Percentiles rank a stretch among this genome's conserved stretches.
Conservation (phyloP, 257 asterid species). For the Nicotiana benthamiana region DNA sequence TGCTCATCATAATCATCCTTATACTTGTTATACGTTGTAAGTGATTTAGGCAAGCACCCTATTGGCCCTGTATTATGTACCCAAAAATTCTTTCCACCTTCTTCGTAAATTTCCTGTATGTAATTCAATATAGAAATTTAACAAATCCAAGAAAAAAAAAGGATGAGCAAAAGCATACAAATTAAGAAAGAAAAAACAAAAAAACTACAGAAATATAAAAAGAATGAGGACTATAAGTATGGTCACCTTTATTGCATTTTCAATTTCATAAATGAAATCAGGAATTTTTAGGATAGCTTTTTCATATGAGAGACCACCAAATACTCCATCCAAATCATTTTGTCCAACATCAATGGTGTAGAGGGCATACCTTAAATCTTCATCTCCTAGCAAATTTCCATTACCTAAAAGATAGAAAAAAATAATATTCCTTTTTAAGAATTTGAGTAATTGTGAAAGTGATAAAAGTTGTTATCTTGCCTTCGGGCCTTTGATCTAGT, state of each 20-base stretch:
- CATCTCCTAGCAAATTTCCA: slow-evolving; percentile 20
- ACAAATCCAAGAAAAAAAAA: neutral
- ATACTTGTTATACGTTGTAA: slow-evolving; percentile 13
- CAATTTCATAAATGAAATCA: slow-evolving; percentile 30
- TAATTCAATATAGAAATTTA: neutral
- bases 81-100: slow-evolving; percentile 41
- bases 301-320: slow-evolving; percentile 18
- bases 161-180: neutral
- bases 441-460: no score
- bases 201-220: neutral
- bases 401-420: slow-evolving; percentile 8
- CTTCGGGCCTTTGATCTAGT: no score
- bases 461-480: no score
- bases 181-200: neutral
- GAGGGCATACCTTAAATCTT: slow-evolving; percentile 29
- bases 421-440: neutral
- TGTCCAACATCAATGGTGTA: slow-evolving; percentile 46
- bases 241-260: slow-evolving; percentile 30
- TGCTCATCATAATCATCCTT: slow-evolving; percentile 21
- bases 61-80: slow-evolving; percentile 46
- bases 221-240: neutral
- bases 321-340: slow-evolving; percentile 28
- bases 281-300: slow-evolving; percentile 27
- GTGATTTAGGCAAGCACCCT: slow-evolving; percentile 39
- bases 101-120: slow-evolving; percentile 20